Conservation (phyloP, 108 stramenopile species). For the Cyclostephanos tholiformis region DNA sequence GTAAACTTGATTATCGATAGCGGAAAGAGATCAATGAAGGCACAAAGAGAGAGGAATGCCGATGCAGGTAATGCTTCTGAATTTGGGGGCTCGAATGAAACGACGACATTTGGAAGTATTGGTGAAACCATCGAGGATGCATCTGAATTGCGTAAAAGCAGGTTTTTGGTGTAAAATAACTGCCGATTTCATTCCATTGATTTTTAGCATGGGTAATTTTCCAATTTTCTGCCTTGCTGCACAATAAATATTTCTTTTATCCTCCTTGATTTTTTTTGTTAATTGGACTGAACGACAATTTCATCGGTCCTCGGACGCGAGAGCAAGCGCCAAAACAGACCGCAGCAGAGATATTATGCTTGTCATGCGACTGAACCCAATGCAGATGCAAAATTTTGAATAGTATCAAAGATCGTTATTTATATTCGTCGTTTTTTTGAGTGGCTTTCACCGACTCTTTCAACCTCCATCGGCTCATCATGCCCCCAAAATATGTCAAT, state of each 20-base stretch:
- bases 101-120: conserved; percentile 18
- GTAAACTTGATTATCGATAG: conserved; percentile 49
- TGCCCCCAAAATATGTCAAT: conserved; percentile 15
- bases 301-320: too few species aligned
- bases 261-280: too few species aligned
- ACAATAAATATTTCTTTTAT: too few species aligned
- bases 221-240: too few species aligned
- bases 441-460: too few species aligned
- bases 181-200: not conserved
- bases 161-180: conserved; percentile 1
- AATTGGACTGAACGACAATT: too few species aligned
- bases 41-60: conserved; percentile 21
- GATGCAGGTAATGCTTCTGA: not conserved
- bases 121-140: conserved; percentile 6
- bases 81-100: not conserved
- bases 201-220: not conserved
- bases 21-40: conserved; percentile 37
- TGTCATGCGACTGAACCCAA: too few species aligned
- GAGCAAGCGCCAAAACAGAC: too few species aligned
- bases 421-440: too few species aligned
- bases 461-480: not conserved
- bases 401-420: too few species aligned
- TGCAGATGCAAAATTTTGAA: too few species aligned
- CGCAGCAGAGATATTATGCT: too few species aligned
- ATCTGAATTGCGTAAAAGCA: not conserved